phyloP scores from a whole-genome alignment of 768 basidiomycete species.

The Boletus reticulatus region DNA sequence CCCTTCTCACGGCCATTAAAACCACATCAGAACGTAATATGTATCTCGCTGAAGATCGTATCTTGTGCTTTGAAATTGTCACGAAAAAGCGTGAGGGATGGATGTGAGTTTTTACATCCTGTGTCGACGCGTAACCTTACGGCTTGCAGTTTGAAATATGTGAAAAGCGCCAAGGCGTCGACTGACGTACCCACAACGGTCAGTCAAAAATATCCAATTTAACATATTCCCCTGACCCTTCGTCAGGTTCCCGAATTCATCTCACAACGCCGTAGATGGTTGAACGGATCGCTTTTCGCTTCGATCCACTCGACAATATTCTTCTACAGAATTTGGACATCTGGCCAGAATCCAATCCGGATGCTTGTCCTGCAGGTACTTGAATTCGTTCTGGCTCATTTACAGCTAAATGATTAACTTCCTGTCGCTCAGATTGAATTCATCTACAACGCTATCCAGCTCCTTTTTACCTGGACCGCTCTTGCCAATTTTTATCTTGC shows the following conservation, averaged over 20 bases:
- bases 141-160: constrained; percentile 66
- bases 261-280: constrained; percentile 87
- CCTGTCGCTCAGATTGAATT: constrained; percentile 64
- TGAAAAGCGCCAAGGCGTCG: constrained; percentile 90
- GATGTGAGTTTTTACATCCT: constrained; percentile 50
- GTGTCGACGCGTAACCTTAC: not conserved
- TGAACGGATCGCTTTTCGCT: constrained; percentile 90
- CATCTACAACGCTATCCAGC: constrained; percentile 86
- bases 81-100: constrained; percentile 84
- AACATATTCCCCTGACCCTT: not conserved
- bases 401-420: not conserved
- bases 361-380: constrained; percentile 65
- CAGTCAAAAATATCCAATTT: constrained; percentile 10
- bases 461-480: constrained; percentile 92
- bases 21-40: constrained; percentile 67
- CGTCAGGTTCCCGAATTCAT: constrained; percentile 85
- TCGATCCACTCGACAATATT: constrained; percentile 91
- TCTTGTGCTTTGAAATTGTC: constrained; percentile 91
- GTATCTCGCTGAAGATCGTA: constrained; percentile 90
- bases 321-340: constrained; percentile 85
- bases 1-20: not conserved
- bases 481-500: constrained; percentile 93
- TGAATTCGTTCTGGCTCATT: not conserved
- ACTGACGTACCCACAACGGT: constrained; percentile 93
- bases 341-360: constrained; percentile 86